Percentiles rank a stretch among this genome's conserved stretches.
phyloP scores from a whole-genome alignment of 164 flowering plant species.

The Houttuynia cordata region DNA sequence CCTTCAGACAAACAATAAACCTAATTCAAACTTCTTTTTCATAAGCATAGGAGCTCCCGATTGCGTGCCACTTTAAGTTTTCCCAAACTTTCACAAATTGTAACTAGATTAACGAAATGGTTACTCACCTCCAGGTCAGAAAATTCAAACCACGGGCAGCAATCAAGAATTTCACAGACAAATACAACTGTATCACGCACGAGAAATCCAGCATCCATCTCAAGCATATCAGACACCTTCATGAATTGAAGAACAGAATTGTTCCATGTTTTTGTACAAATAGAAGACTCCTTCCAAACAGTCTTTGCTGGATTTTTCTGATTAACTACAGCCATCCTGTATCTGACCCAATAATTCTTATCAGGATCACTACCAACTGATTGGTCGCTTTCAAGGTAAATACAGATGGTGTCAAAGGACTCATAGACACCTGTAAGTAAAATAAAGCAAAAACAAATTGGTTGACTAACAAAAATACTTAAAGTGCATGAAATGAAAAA shows the following conservation, averaged over 20 bases:
- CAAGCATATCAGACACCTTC: conserved; percentile 99
- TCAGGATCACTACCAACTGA: conserved; percentile 84
- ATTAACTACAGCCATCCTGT: conserved; percentile 85
- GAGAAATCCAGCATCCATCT: conserved; percentile 90
- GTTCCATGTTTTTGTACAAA: conserved; percentile 98
- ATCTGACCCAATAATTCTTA: conserved; percentile 94
- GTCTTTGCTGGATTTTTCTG: conserved; percentile 85
- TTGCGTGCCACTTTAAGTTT: too few species aligned
- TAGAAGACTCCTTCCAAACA: conserved; percentile 96
- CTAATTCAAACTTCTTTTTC: too few species aligned
- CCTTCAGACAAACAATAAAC: too few species aligned
- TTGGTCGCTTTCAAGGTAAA: conserved; percentile 95
- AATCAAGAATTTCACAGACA: conserved; percentile 95
- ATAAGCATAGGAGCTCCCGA: too few species aligned
- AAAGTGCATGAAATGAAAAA: not conserved
- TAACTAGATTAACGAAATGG: too few species aligned
- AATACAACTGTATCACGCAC: conserved; percentile 91
- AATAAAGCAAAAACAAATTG: not conserved
- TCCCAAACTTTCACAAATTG: too few species aligned
- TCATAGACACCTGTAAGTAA: conserved; percentile 68
- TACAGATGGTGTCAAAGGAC: conserved; percentile 93
- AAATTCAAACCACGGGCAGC: conserved; percentile 99
- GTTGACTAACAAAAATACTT: not conserved
- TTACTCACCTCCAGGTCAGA: conserved; percentile 84
- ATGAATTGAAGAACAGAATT: conserved; percentile 98